Percentiles rank a stretch among this genome's conserved stretches.
phyloP scores from a whole-genome alignment of 208 protist species.

The Leishmania martiniquensis region DNA sequence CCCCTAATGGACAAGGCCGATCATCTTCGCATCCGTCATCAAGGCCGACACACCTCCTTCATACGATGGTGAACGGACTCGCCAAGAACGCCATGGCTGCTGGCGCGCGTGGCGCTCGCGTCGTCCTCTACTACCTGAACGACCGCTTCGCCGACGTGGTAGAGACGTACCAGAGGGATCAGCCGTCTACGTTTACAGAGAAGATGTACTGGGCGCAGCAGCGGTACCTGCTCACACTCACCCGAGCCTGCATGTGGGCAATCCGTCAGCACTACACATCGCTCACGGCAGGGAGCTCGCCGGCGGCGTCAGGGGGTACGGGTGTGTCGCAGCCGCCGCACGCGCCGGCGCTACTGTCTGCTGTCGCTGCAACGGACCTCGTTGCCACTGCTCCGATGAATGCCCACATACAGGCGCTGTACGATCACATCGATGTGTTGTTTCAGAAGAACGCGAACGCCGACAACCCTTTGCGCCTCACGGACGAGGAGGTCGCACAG shows the following conservation, averaged over 20 bases:
- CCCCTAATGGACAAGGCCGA: background rate
- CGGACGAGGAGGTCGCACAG: conserved; percentile 25
- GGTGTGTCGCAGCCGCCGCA: background rate
- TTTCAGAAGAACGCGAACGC: conserved; percentile 79
- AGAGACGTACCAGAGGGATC: conserved; percentile 1
- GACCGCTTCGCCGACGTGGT: conserved; percentile 8
- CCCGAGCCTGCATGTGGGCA: conserved; percentile 22
- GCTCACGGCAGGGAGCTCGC: background rate
- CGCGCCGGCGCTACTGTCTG: background rate
- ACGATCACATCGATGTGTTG: conserved; percentile 56
- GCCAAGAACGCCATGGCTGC: background rate
- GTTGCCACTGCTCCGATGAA: conserved; percentile 19
- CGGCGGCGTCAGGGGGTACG: background rate
- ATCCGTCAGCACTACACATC: conserved; percentile 23
- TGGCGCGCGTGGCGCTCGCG: conserved; percentile 24
- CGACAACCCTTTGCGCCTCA: conserved; percentile 54
- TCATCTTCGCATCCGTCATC: background rate
- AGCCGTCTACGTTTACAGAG: background rate
- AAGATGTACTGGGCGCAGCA: conserved; percentile 33
- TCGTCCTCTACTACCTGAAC: conserved; percentile 29
- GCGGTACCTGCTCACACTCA: conserved; percentile 18
- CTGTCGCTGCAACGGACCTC: conserved; percentile 4
- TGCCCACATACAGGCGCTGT: conserved; percentile 35
- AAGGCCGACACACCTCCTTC: conserved; percentile 16
- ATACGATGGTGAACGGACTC: conserved; percentile 14